Conservation (phyloP, 139 green algal species). For the Picochlorum costavermella region DNA sequence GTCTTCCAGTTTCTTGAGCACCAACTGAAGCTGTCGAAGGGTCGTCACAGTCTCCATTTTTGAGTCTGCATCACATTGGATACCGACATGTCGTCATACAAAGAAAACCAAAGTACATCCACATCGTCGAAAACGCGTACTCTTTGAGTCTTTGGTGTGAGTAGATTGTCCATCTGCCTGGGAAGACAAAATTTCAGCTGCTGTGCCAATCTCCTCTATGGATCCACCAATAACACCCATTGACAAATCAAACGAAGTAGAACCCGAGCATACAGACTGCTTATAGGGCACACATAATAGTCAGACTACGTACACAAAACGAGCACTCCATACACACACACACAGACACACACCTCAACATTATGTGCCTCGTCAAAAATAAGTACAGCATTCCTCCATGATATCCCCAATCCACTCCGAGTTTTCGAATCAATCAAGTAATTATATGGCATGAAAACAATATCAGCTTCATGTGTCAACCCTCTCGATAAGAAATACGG, state of each 20-base stretch:
- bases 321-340: not conserved
- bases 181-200: slow-evolving; percentile 28
- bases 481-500: slow-evolving; percentile 69
- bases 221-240: slow-evolving; percentile 39
- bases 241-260: slow-evolving; percentile 78
- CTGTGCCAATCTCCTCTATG: slow-evolving; percentile 49
- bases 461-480: slow-evolving; percentile 57
- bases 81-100: too few species aligned
- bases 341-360: slow-evolving; percentile 48
- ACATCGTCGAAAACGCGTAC: not conserved
- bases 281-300: slow-evolving; percentile 21
- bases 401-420: slow-evolving; percentile 50
- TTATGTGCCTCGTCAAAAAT: slow-evolving; percentile 98
- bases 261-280: slow-evolving; percentile 61
- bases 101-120: not conserved
- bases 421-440: slow-evolving; percentile 66
- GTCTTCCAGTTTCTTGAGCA: slow-evolving; percentile 35
- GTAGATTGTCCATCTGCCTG: slow-evolving; percentile 2
- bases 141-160: not conserved
- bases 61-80: not conserved
- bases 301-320: not conserved
- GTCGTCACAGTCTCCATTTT: not conserved
- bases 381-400: slow-evolving; percentile 65
- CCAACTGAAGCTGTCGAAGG: slow-evolving; percentile 15
- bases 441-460: slow-evolving; percentile 96